Percentiles rank a stretch among this genome's conserved stretches.
Conservation (phyloP, 805 yeast genomes). For the Yarrowia divulgata region DNA sequence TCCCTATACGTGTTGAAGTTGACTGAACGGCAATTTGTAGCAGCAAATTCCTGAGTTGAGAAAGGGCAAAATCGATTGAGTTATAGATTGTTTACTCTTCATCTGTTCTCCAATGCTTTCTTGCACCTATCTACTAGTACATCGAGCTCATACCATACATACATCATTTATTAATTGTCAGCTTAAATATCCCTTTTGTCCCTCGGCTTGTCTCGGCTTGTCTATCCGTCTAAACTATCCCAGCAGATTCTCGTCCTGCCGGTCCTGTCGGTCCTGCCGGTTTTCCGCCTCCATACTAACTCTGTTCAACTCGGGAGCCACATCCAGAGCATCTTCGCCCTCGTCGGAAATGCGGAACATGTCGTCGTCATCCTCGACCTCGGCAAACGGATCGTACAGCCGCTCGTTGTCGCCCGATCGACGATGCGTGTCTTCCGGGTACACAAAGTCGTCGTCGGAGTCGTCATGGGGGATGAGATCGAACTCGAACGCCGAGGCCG, state of each 20-base stretch:
- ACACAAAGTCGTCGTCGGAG: conserved; percentile 40
- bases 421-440: conserved; percentile 20
- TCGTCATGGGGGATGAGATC: conserved; percentile 45
- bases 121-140: too few species aligned
- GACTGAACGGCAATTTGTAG: too few species aligned
- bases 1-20: too few species aligned
- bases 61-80: too few species aligned
- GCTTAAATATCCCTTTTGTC: background rate
- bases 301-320: conserved; percentile 6
- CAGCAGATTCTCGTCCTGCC: background rate
- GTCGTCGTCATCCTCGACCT: conserved; percentile 39
- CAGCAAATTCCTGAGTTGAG: too few species aligned
- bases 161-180: conserved; percentile 2
- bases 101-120: too few species aligned
- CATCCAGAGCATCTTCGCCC: conserved; percentile 31
- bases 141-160: too few species aligned
- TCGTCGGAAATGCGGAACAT: conserved; percentile 40
- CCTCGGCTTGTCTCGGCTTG: background rate
- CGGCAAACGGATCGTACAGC: conserved; percentile 27
- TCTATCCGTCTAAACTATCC: background rate
- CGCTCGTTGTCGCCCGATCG: conserved; percentile 9
- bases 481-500: conserved; percentile 43
- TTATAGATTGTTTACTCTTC: too few species aligned
- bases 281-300: conserved; percentile 19
- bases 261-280: too few species aligned